Base-by-base conservation (phyloP, 768 basidiomycete species). In the Hortiboletus campestris region DNA sequence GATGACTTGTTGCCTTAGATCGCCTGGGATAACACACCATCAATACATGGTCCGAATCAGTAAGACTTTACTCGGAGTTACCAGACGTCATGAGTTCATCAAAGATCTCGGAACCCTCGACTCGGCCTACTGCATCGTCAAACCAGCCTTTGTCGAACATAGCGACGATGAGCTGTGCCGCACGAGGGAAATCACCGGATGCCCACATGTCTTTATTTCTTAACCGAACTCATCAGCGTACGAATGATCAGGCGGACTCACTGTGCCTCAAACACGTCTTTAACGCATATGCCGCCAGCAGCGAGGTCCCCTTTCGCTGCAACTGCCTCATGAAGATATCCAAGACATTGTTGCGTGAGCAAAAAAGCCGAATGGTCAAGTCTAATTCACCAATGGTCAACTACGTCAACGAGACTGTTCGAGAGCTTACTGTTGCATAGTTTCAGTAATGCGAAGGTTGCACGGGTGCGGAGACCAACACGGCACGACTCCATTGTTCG, bases 101-200 rank as follows among this genome's bases (percentile, higher is more conserved):
- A 14, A 60, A 49, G 35, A 60, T 52, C 13, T 46, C 8, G 13
- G 17, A 38, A 2, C 58, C 58, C 46, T 57, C 56, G 3, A 60
- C 44, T 28, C 36, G 51, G 13, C 59, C 59, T 1, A 60, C 12
- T 17, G 56, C 55, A n/a, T 57, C 55, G 8, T 59, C 55, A 42
- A 59, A 57, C 51, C 58, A 59, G 43, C 51, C 38, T 20, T 59
- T 60, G n/a, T 57, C 28, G n/a, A 60, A 3, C 59, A 60, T 53
- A 16, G 11, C 3, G 16, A 50, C 5, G 34, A 53, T n/a, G 6
- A 16, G 17, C 2, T 17, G 4, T 20, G 45, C 45, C 8, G 31
- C 48, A 38, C 19, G 35, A n/a, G 13, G 2, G 12, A 43, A 20
- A 28, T 49, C n/a, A 14, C 3, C 8, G 3, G 19, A 1, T 8